A percentile compares a stretch with the other conserved stretches of the same genome.
Evolutionary conservation across 139 green algal genomes (phyloP).

Genomic region (Pedinophyceae sp.): DNA sequence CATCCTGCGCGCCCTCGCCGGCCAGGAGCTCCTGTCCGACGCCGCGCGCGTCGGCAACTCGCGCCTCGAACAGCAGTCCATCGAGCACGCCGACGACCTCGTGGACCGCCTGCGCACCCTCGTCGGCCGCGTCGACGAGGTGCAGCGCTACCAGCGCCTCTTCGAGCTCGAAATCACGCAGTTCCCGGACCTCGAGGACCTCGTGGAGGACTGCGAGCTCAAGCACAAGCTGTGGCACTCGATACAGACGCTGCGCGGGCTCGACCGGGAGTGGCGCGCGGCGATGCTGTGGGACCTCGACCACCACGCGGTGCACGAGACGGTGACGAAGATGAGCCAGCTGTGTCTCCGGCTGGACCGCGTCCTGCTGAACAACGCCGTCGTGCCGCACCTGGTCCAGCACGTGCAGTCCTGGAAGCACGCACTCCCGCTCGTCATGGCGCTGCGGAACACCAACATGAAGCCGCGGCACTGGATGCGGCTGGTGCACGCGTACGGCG

Average conservation of each 20-base stretch:
- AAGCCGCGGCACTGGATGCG: constrained; percentile 11
- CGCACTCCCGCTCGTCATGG: constrained; percentile 1
- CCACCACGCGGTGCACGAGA: constrained; percentile 3
- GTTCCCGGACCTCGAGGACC: constrained; percentile 7
- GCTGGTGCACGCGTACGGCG: background rate
- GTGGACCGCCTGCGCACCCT: too few relatives aligned
- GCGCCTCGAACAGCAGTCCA: too few relatives aligned
- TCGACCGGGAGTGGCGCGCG: constrained; percentile 1
- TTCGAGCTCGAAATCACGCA: constrained; percentile 18
- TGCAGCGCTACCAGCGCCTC: constrained; percentile 23
- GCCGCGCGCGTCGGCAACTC: too few relatives aligned
- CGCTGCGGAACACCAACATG: constrained; percentile 7
- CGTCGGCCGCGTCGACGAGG: too few relatives aligned
- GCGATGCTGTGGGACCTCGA: constrained; percentile 2
- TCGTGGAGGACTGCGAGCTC: constrained; percentile 4
- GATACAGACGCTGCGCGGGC: background rate
- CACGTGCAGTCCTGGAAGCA: background rate
- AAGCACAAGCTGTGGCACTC: constrained; percentile 8
- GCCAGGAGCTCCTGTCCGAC: too few relatives aligned
- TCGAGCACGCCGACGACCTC: too few relatives aligned
- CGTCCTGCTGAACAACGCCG: constrained; percentile 1
- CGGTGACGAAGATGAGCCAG: constrained; percentile 5
- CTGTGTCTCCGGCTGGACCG: constrained; percentile 3
- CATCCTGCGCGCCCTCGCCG: too few relatives aligned
- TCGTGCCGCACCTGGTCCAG: background rate